A percentile compares a stretch with the other conserved stretches of the same genome.
Evolutionary conservation across 768 basidiomycete species (phyloP).

Genomic region (Cystofilobasidium ferigula): DNA sequence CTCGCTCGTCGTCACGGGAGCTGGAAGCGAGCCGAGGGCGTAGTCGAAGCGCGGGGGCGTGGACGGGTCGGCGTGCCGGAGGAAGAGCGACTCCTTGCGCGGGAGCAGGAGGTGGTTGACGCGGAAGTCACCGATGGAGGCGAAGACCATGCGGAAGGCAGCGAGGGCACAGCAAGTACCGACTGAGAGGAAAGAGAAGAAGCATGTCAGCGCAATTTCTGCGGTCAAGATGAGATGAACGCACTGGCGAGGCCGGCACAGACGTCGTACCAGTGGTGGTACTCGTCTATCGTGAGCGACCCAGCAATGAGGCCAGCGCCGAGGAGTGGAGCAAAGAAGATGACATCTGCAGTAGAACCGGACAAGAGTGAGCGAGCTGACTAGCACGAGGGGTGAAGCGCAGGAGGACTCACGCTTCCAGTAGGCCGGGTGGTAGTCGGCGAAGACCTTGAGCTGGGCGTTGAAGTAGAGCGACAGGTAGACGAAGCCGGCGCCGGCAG

Average conservation of each 20-base stretch:
- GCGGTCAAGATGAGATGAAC: neutral
- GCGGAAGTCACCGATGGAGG: constrained; percentile 48
- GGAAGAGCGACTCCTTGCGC: constrained; percentile 4
- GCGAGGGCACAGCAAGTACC: neutral
- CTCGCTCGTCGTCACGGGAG: neutral
- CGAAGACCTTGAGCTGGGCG: constrained; percentile 51
- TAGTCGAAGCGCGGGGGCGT: constrained; percentile 2
- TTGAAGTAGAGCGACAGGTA: constrained; percentile 42
- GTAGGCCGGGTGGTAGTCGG: constrained; percentile 52
- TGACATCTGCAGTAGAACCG: constrained; percentile 40
- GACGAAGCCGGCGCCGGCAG: neutral
- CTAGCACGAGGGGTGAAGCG: neutral
- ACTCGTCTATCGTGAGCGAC: constrained; percentile 50
- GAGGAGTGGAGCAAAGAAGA: constrained; percentile 50
- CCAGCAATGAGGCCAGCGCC: constrained; percentile 51
- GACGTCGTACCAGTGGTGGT: constrained; percentile 45
- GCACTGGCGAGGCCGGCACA: constrained; percentile 45
- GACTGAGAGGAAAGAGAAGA: constrained; percentile 38
- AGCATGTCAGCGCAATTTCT: constrained; percentile 39
- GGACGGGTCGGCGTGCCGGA: neutral
- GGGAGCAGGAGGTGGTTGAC: constrained; percentile 54
- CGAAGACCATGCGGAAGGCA: constrained; percentile 51
- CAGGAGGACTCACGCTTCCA: constrained; percentile 42
- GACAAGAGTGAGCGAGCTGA: neutral
- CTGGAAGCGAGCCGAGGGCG: neutral